Conservation (phyloP, 805 yeast genomes). For the Yamadazyma tumulicola region DNA sequence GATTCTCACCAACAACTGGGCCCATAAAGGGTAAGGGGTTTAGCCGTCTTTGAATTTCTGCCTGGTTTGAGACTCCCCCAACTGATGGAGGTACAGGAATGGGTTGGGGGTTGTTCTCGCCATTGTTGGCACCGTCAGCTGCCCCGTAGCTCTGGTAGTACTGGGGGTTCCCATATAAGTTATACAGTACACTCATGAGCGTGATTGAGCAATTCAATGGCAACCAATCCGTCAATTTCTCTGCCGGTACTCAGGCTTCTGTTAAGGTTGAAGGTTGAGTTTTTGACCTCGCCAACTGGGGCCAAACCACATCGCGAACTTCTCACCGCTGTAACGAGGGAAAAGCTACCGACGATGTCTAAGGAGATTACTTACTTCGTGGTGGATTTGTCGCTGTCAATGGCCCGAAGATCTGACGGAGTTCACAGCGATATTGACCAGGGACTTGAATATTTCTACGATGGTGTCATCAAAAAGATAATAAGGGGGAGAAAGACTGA, state of each 20-base stretch:
- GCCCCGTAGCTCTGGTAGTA: constrained; percentile 2
- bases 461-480: constrained; percentile 20
- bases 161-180: constrained; percentile 3
- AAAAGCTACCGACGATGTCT: constrained; percentile 10
- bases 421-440: not conserved
- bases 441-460: constrained; percentile 38
- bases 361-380: constrained; percentile 46
- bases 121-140: not conserved
- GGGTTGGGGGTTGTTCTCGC: not conserved
- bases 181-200: constrained; percentile 3
- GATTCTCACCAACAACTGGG: too few species aligned
- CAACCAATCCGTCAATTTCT: too few species aligned
- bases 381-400: constrained; percentile 50
- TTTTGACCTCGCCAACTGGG: too few species aligned
- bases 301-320: too few species aligned
- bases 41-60: too few species aligned
- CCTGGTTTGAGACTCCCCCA: too few species aligned
- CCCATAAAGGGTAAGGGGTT: too few species aligned
- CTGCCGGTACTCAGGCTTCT: too few species aligned
- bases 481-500: constrained; percentile 38
- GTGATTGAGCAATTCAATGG: too few species aligned
- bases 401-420: too few species aligned
- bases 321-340: too few species aligned
- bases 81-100: not conserved
- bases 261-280: too few species aligned